These are phyloP conservation scores for Trametes cubensis DNA, from an alignment of 768 basidiomycete species.

Conservation along the genomic window DNA sequence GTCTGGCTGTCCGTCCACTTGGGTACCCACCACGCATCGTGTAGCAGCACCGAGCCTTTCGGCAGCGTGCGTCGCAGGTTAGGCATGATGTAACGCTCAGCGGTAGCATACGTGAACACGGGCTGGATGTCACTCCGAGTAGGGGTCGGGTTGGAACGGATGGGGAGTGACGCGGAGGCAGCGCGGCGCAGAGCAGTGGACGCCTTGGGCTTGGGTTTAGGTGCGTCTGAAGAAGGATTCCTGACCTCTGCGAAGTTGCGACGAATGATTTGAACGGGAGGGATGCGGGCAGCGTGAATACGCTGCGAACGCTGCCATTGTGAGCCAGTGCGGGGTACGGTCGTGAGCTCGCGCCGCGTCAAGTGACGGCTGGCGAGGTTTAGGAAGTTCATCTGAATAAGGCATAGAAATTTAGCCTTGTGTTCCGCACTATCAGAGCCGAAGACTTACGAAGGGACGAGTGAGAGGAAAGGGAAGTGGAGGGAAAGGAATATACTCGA, in stretches of 20 bases:
- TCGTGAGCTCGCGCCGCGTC: constrained; percentile 2
- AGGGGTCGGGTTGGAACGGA: constrained; percentile 84
- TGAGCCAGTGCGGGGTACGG: not conserved
- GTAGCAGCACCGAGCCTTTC: constrained; percentile 56
- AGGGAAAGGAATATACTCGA: not conserved
- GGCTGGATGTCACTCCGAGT: constrained; percentile 80
- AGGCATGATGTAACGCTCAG: constrained; percentile 77
- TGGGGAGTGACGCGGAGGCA: constrained; percentile 82
- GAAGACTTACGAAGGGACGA: no score
- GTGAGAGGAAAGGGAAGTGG: no score
- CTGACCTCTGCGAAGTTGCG: constrained; percentile 9
- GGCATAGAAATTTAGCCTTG: no score
- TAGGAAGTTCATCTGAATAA: constrained; percentile 9
- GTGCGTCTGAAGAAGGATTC: not conserved
- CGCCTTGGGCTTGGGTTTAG: constrained; percentile 70
- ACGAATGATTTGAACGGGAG: not conserved
- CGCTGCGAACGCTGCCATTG: constrained; percentile 1
- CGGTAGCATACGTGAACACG: constrained; percentile 84
- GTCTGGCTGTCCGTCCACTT: constrained; percentile 53
- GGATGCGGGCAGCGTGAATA: not conserved
- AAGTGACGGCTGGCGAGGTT: constrained; percentile 6
- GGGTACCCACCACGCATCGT: constrained; percentile 82
- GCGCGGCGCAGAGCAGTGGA: constrained; percentile 79
- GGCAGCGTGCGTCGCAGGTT: constrained; percentile 61
- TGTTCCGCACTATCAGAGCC: no score